These are phyloP conservation scores for Wickerhamiella azyma DNA, from an alignment of 805 yeast species.

Conservation along the genomic window DNA sequence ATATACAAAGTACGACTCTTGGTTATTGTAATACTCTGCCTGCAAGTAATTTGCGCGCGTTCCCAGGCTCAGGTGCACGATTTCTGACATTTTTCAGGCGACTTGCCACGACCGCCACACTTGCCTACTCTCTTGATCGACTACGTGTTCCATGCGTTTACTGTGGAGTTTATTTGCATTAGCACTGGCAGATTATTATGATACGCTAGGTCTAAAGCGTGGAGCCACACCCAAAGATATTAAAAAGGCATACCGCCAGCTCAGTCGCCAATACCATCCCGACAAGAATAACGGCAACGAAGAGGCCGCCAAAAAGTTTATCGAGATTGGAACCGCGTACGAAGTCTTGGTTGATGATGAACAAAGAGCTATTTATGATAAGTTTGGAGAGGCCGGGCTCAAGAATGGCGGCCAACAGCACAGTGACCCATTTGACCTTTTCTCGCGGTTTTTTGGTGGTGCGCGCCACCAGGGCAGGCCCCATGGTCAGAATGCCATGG, in stretches of 20 bases:
- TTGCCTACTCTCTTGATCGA: background rate
- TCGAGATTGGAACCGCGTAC: conserved; percentile 88
- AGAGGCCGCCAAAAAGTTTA: conserved; percentile 71
- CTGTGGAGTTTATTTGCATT: conserved; percentile 6
- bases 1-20: conserved; percentile 54
- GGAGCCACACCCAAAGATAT: conserved; percentile 69
- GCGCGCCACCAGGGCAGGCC: conserved; percentile 25
- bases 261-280: conserved; percentile 83
- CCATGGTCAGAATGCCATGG: conserved; percentile 50
- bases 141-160: conserved; percentile 1
- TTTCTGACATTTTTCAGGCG: conserved; percentile 44
- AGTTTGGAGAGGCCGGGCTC: conserved; percentile 63
- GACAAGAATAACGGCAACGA: conserved; percentile 74
- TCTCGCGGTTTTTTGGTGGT: conserved; percentile 48
- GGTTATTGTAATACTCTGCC: conserved; percentile 70
- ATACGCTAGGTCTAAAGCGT: conserved; percentile 53
- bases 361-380: conserved; percentile 55
- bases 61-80: conserved; percentile 58
- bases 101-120: background rate
- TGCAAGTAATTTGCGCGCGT: conserved; percentile 61
- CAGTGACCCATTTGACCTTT: conserved; percentile 45
- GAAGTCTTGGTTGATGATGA: conserved; percentile 66
- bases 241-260: conserved; percentile 67
- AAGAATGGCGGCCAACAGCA: conserved; percentile 30
- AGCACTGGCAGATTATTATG: conserved; percentile 30